A percentile compares a stretch with the other conserved stretches of the same genome.
Conservation (phyloP, 495 filamentous ascomycete genomes). For the Penicillium nucicola region DNA sequence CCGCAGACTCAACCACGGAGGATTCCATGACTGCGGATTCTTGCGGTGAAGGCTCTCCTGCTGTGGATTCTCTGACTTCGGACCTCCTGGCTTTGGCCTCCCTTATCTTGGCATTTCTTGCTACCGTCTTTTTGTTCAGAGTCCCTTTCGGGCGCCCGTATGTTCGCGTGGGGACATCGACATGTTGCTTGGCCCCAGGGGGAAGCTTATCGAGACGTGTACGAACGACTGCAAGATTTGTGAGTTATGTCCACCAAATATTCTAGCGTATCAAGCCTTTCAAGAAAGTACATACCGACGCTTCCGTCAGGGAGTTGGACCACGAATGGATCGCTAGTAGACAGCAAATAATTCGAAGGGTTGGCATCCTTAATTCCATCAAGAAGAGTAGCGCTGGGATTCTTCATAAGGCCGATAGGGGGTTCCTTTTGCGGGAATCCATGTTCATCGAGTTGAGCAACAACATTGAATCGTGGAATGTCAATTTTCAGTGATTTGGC, state of each 20-base stretch:
- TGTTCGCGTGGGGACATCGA: neutral
- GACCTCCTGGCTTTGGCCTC: neutral
- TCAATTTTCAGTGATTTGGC: conserved; percentile 24
- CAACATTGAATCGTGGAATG: conserved; percentile 33
- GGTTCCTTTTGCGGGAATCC: conserved; percentile 44
- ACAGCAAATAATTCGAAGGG: conserved; percentile 29
- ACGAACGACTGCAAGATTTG: neutral
- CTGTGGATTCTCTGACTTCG: neutral
- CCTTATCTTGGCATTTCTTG: neutral
- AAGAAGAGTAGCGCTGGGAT: conserved; percentile 44
- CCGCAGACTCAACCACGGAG: neutral
- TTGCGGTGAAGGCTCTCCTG: neutral
- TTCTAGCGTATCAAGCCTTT: neutral
- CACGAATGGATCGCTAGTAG: conserved; percentile 32
- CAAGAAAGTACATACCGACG: conserved; percentile 23
- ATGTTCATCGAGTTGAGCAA: conserved; percentile 47
- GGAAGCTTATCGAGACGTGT: conserved; percentile 4
- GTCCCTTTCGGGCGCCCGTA: conserved; percentile 1
- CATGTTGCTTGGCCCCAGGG: neutral
- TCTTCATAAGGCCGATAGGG: conserved; percentile 29
- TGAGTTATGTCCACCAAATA: neutral
- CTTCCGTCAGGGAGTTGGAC: conserved; percentile 25
- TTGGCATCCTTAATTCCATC: conserved; percentile 37
- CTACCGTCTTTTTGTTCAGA: neutral
- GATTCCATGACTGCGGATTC: neutral